Base-by-base conservation (phyloP, 371 early-diverging fungal species). In the Mucor ambiguus region DNA sequence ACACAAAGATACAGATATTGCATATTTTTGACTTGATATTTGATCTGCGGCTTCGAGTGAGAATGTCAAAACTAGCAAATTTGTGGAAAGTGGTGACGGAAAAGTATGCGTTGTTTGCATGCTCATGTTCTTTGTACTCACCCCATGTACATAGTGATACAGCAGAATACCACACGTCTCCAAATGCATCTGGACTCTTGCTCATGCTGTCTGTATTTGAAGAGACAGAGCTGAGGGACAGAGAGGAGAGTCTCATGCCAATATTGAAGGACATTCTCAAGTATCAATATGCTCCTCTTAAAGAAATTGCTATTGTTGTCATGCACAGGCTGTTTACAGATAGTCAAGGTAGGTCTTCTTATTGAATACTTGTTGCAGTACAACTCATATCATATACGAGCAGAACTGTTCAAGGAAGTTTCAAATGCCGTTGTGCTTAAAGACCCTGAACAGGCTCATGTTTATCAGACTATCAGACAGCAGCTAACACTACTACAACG, bases 321-420 rank as follows among this genome's bases (percentile, higher is more conserved):
- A 79, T 86, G 71, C 84, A 86, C 64, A 68, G 83, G 1, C 72
- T 84, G 24, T 79, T 81, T 63, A 74, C 71, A 38, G 81, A 82
- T 26, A 67, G 76, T 49, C 81, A 84, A 72, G 79, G 79, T 78
- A 71, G 24, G 18, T 14, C 14, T 11, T 37, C 14, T 5, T 14
- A 61, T 48, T 7, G 22, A 3, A 22, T 24, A 35, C 11, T 33
- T 26, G 37, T 49, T 37, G 7, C 18, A 26, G 10, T 38, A 9
- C 9, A 28, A 63, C 24, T 52, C 20, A 41, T 28, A 26, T 37
- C 26, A 11, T 11, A 22, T 16, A 49, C 28, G 52, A 26, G 41
- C 54, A 74, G 75, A 75, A 68, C 38, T 80, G 18, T 77, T 77
- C 24, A 64, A 73, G 24, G 61, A 75, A 8, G 58, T 80, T 8